Evolutionary conservation across 1,284 basidiomycete species (phyloP).

Genomic region (Sporisorium iseilematis-ciliati): DNA sequence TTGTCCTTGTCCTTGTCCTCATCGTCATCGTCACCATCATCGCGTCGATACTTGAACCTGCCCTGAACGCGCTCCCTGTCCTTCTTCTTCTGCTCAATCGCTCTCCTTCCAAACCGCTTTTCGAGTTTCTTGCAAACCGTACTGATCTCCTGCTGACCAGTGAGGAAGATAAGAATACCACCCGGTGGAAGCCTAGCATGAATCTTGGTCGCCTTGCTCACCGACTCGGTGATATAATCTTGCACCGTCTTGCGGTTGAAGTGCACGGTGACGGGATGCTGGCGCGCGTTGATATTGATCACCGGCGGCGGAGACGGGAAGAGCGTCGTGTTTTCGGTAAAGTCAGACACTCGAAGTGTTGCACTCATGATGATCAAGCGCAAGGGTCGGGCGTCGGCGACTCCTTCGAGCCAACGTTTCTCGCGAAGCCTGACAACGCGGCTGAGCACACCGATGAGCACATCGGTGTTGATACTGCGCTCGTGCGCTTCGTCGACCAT

Average conservation of each 20-base stretch:
- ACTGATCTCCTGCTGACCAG: constrained; percentile 82
- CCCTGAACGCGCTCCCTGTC: constrained; percentile 36
- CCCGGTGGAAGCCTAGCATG: constrained; percentile 79
- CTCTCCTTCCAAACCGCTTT: constrained; percentile 79
- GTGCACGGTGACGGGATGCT: constrained; percentile 94
- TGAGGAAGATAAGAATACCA: constrained; percentile 81
- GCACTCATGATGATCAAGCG: constrained; percentile 99
- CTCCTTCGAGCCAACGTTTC: constrained; percentile 62
- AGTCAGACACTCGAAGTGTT: constrained; percentile 92
- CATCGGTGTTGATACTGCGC: constrained; percentile 97
- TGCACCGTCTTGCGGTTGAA: constrained; percentile 87
- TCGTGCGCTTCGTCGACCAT: constrained; percentile 99
- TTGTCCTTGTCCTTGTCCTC: constrained; percentile 49
- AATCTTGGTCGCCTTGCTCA: constrained; percentile 87
- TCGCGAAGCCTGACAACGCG: constrained; percentile 87
- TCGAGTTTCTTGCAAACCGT: constrained; percentile 80
- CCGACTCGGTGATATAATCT: constrained; percentile 90
- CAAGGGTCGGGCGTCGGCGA: constrained; percentile 76
- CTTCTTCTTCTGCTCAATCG: constrained; percentile 73
- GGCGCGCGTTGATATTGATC: constrained; percentile 87
- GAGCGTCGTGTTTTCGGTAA: constrained; percentile 85
- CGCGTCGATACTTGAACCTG: constrained; percentile 17
- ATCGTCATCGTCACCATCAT: constrained; percentile 28
- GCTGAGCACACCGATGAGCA: constrained; percentile 93
- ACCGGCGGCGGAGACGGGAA: constrained; percentile 88